Conservation (phyloP, 2,329 filamentous ascomycete species). For the Byssoonygena ceratinophila region DNA sequence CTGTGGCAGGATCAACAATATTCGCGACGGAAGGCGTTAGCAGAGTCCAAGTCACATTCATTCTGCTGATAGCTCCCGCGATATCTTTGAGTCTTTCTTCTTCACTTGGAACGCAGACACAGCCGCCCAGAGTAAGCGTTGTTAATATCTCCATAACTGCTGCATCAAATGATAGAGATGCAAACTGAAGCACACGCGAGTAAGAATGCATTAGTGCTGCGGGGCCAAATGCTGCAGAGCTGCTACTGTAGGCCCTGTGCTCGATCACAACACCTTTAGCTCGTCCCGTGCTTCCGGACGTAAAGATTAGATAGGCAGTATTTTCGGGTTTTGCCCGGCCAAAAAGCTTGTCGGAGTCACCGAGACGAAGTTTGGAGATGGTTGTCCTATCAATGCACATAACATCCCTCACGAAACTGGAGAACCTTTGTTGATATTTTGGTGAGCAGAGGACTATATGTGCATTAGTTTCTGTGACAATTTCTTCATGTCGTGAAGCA, state of each 20-base stretch:
- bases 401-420: constrained; percentile 22
- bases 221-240: constrained; percentile 30
- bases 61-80: constrained; percentile 51
- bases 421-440: constrained; percentile 15
- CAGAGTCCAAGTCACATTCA: constrained; percentile 67
- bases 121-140: constrained; percentile 66
- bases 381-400: constrained; percentile 46
- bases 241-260: constrained; percentile 63
- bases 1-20: constrained; percentile 54
- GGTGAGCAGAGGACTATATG: constrained; percentile 15
- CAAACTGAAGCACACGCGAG: constrained; percentile 63
- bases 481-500: constrained; percentile 14
- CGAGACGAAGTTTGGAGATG: constrained; percentile 43
- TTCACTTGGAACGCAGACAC: constrained; percentile 63
- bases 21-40: constrained; percentile 77
- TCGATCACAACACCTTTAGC: constrained; percentile 74
- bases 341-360: neutral
- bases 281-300: constrained; percentile 67
- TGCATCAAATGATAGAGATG: constrained; percentile 74
- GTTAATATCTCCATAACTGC: constrained; percentile 89
- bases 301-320: constrained; percentile 72
- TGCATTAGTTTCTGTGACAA: constrained; percentile 12
- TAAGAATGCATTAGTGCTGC: constrained; percentile 47
- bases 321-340: constrained; percentile 11
- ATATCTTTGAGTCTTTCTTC: constrained; percentile 64